A percentile compares a stretch with the other conserved stretches of the same genome.
phyloP scores from a whole-genome alignment of 257 asterid species.

The Solanum microdontum region DNA sequence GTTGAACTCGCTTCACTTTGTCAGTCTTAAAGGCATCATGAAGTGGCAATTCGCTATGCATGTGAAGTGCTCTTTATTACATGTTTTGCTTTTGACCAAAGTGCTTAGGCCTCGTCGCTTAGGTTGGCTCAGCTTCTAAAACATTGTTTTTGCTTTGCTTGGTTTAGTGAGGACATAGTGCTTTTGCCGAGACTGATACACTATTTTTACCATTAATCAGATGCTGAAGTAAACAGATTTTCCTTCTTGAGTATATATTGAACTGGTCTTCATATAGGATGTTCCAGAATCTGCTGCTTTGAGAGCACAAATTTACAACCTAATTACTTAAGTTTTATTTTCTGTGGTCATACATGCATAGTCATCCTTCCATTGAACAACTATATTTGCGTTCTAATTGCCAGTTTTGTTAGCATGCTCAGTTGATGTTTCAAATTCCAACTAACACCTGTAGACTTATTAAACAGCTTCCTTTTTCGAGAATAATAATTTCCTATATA shows the following conservation, averaged over 20 bases:
- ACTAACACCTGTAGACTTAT: not conserved
- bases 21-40: not conserved
- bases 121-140: not conserved
- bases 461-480: not conserved
- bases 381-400: not conserved
- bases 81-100: not conserved
- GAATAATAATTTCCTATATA: not conserved
- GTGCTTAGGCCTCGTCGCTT: not conserved
- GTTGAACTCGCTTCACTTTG: not conserved
- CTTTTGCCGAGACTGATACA: not conserved
- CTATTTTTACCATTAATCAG: not conserved
- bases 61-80: not conserved
- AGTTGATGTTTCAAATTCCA: not conserved
- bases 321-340: not conserved
- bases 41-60: not conserved
- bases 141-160: not conserved
- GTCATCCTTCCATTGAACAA: not conserved
- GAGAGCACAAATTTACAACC: not conserved
- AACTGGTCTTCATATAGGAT: not conserved
- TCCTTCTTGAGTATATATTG: not conserved
- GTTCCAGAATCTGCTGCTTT: not conserved
- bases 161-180: not conserved
- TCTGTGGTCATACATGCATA: not conserved
- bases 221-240: not conserved
- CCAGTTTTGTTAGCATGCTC: not conserved